A percentile compares a stretch with the other conserved stretches of the same genome.
Conservation (phyloP, 306 rosid genomes). For the Corylus heterophylla region DNA sequence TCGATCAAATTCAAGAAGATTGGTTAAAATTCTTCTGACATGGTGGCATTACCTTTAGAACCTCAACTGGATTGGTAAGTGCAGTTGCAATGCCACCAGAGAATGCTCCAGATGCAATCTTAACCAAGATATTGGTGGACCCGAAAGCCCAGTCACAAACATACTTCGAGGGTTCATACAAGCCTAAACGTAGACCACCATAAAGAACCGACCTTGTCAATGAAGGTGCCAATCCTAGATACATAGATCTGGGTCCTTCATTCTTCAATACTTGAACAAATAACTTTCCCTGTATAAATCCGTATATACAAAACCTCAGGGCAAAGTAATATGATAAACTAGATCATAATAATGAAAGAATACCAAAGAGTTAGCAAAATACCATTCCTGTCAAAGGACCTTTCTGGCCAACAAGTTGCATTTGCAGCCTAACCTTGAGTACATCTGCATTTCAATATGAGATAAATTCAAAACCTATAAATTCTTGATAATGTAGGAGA, state of each 20-base stretch:
- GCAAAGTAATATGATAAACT: constrained; percentile 25
- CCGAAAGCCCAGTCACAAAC: constrained; percentile 80
- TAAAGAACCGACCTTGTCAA: constrained; percentile 85
- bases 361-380: constrained; percentile 32
- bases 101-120: constrained; percentile 83
- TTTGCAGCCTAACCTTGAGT: constrained; percentile 93
- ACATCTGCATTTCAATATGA: constrained; percentile 74
- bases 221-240: constrained; percentile 85
- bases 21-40: constrained; percentile 7
- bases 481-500: background rate
- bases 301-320: constrained; percentile 25
- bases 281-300: constrained; percentile 60
- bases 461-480: constrained; percentile 13
- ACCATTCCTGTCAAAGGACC: constrained; percentile 96
- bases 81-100: constrained; percentile 84
- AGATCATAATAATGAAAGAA: constrained; percentile 30
- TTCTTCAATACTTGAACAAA: constrained; percentile 56
- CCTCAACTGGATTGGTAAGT: constrained; percentile 90
- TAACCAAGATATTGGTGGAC: constrained; percentile 74
- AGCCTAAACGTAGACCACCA: constrained; percentile 96
- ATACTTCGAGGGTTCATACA: constrained; percentile 91
- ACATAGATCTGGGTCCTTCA: constrained; percentile 88
- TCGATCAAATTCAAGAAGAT: constrained; percentile 16
- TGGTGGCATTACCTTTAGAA: constrained; percentile 64
- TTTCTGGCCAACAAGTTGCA: constrained; percentile 95